Evolutionary conservation across 163 green algal species (phyloP), one percentile per base, ranked within the genome.

Genomic region (Botryococcus braunii): DNA sequence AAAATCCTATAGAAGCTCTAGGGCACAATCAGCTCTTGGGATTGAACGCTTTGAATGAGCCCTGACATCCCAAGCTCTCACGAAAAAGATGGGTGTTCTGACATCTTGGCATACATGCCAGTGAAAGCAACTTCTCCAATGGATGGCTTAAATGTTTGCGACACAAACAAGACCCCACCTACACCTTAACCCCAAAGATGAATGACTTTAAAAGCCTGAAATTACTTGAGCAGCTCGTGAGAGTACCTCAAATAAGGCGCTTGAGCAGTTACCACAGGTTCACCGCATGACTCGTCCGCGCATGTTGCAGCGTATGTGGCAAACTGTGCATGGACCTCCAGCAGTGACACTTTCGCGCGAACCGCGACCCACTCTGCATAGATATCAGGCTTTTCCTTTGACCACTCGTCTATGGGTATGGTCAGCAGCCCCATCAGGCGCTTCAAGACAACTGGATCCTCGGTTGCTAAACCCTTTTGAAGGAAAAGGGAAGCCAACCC

Each of bases 291-390:
- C n/a, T 65, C 60, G 37, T 74, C 68, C 5, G 37, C 52, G 1
- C 49, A 31, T 8, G 67, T 49, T 8, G 52, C 68, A 4, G 72
- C 77, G 56, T 83, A 65, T 43, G 69, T 67, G 9, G 77, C 71
- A 74, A 82, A 91, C 56, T 85, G 82, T 2, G 85, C 85, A 66
- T 90, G 85, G 2, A 83, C 85, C 61, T 87, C 74, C 65, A 91
- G 78, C 48, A 94, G 68, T 8, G 83, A 82, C 31, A 88, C 59
- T 0, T 75, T 68, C 17, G 79, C 81, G 3, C 70, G 63, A 27
- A 80, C 76, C 5, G 63, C 80, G 47, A 94, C 88, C 79, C 85
- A 89, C 69, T 93, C 88, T 21, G 81, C 86, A 66, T 91, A 90
- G 37, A 48, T 52, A 52, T 52, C 43, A 52, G 13, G 43, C 17